Conservation (phyloP, 805 yeast genomes). For the Cyberlindnera galapagoensis region DNA sequence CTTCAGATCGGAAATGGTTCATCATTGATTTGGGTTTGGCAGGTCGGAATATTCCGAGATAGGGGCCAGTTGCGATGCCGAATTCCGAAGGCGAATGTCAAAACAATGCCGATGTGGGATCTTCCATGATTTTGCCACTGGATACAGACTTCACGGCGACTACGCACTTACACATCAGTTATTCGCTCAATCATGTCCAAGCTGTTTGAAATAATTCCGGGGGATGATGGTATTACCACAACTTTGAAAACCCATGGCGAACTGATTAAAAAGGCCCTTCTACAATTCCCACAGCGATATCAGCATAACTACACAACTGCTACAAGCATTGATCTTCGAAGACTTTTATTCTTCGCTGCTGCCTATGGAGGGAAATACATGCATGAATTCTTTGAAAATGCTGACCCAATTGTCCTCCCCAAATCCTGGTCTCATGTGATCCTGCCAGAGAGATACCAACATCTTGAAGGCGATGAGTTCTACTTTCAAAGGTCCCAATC, state of each 20-base stretch:
- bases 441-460: slow-evolving; percentile 20
- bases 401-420: slow-evolving; percentile 16
- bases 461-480: slow-evolving; percentile 15
- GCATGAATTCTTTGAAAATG: slow-evolving; percentile 31
- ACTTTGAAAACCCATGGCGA: slow-evolving; percentile 18
- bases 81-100: not conserved
- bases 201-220: not conserved
- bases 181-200: too few species aligned
- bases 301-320: slow-evolving; percentile 27
- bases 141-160: too few species aligned
- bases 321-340: slow-evolving; percentile 30
- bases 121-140: too few species aligned
- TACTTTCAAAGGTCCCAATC: slow-evolving; percentile 13
- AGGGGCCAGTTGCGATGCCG: not conserved
- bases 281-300: slow-evolving; percentile 31
- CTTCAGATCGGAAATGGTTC: too few species aligned
- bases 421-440: slow-evolving; percentile 19
- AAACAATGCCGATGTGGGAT: not conserved
- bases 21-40: too few species aligned
- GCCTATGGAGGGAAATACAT: slow-evolving; percentile 36
- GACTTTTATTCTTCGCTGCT: slow-evolving; percentile 37
- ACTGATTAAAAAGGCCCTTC: slow-evolving; percentile 28
- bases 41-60: too few species aligned
- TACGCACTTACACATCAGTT: too few species aligned
- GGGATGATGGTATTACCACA: slow-evolving; percentile 7